Percentiles rank a stretch among this genome's conserved stretches.
These are phyloP conservation scores for Stromatinia cepivora DNA, from an alignment of 2,329 filamentous ascomycete genomes.

Conservation along the genomic window DNA sequence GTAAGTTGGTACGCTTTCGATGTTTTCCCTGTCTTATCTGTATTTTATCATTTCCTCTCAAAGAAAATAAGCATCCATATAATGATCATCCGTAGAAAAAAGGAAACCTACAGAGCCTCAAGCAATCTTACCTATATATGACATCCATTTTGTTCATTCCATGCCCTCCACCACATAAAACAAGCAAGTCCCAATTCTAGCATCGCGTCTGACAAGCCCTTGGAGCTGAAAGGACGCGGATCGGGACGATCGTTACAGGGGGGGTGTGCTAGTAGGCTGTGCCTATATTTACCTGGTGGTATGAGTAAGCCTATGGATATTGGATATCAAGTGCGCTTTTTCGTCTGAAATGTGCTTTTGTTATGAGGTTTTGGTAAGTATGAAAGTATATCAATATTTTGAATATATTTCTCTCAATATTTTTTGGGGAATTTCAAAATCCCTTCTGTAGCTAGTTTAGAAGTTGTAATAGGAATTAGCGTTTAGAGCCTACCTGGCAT, in stretches of 20 bases:
- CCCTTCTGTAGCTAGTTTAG: not conserved
- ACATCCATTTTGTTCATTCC: not conserved
- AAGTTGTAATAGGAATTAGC: not conserved
- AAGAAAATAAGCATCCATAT: not conserved
- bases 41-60: not conserved
- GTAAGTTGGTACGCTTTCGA: not conserved
- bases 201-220: conserved; percentile 4
- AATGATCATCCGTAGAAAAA: not conserved
- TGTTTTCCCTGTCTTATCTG: not conserved
- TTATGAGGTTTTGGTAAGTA: too few species aligned
- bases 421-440: not conserved
- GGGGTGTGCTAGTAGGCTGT: not conserved
- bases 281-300: not conserved
- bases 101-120: not conserved
- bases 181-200: not conserved
- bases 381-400: not conserved
- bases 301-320: too few species aligned
- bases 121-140: not conserved
- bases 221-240: conserved; percentile 3
- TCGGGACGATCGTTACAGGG: not conserved
- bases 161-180: not conserved
- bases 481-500: not conserved
- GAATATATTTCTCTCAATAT: not conserved
- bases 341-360: too few species aligned
- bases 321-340: too few species aligned